These are phyloP conservation scores for Epichloe sibirici DNA, from an alignment of 2,329 filamentous ascomycete species.

Conservation along the genomic window DNA sequence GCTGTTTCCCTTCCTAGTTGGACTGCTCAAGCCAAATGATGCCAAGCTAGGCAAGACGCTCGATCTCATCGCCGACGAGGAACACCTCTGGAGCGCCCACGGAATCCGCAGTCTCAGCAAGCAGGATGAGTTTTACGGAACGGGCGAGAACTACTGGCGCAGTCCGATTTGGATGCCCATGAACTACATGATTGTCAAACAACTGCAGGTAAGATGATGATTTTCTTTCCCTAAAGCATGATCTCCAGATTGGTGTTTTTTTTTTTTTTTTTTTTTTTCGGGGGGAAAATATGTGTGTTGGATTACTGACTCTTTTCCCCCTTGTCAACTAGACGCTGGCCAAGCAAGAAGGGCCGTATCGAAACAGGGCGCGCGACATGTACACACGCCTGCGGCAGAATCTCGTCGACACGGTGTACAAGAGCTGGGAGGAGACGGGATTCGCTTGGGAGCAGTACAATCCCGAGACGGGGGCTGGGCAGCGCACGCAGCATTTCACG, in stretches of 20 bases:
- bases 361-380: conserved; percentile 54
- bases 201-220: conserved; percentile 52
- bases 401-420: conserved; percentile 77
- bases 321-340: conserved; percentile 42
- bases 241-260: no score
- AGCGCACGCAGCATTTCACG: conserved; percentile 94
- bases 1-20: conserved; percentile 82
- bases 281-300: not conserved
- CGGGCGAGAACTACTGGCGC: conserved; percentile 94
- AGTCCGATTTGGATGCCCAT: conserved; percentile 93
- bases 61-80: conserved; percentile 65
- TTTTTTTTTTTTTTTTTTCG: no score
- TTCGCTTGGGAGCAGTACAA: conserved; percentile 99
- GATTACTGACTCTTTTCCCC: not conserved
- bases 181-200: conserved; percentile 76
- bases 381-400: conserved; percentile 72
- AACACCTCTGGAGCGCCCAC: conserved; percentile 79
- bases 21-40: conserved; percentile 62
- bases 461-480: conserved; percentile 82
- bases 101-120: conserved; percentile 86
- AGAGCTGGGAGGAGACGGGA: conserved; percentile 78
- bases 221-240: no score
- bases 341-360: conserved; percentile 53
- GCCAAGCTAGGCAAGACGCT: conserved; percentile 63
- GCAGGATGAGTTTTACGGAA: conserved; percentile 71